A percentile compares a stretch with the other conserved stretches of the same genome.
Conservation (phyloP, 2,329 filamentous ascomycete species). For the Fusarium miscanthi region DNA sequence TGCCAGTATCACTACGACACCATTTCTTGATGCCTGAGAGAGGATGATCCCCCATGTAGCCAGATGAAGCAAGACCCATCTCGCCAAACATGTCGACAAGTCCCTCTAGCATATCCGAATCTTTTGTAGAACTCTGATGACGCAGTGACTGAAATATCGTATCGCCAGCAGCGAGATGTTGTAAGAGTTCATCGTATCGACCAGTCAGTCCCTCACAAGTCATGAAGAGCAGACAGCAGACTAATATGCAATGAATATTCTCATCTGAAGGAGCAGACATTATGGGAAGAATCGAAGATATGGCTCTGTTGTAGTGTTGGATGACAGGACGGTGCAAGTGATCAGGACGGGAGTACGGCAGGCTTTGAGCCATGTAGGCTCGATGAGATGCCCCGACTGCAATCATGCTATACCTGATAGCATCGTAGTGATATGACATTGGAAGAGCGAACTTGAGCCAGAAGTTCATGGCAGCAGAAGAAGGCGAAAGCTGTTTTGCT, state of each 20-base stretch:
- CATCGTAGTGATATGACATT: constrained; percentile 7
- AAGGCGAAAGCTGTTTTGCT: not conserved
- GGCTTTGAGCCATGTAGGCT: not conserved
- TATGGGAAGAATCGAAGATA: not conserved
- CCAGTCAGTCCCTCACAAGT: constrained; percentile 5
- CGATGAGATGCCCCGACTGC: constrained; percentile 12
- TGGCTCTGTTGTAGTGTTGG: constrained; percentile 19
- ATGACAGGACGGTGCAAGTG: not conserved
- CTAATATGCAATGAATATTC: not conserved
- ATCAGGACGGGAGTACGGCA: not conserved
- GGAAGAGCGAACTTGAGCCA: constrained; percentile 10
- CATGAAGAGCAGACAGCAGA: constrained; percentile 13
- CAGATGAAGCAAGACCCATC: not conserved
- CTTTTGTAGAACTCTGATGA: fast-evolving
- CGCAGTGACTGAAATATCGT: constrained; percentile 1
- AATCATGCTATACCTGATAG: constrained; percentile 14
- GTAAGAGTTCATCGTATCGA: constrained; percentile 1
- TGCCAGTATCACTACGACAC: not conserved
- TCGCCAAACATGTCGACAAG: not conserved
- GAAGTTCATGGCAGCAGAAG: not conserved
- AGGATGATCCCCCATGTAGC: not conserved
- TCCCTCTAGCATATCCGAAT: not conserved
- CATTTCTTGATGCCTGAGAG: not conserved
- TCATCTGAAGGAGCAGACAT: not conserved
- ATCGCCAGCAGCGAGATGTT: constrained; percentile 3